Evolutionary conservation across 2,329 filamentous ascomycete species (phyloP), one percentile per base, ranked within the genome.

Genomic region (Bipolaris bicolor): DNA sequence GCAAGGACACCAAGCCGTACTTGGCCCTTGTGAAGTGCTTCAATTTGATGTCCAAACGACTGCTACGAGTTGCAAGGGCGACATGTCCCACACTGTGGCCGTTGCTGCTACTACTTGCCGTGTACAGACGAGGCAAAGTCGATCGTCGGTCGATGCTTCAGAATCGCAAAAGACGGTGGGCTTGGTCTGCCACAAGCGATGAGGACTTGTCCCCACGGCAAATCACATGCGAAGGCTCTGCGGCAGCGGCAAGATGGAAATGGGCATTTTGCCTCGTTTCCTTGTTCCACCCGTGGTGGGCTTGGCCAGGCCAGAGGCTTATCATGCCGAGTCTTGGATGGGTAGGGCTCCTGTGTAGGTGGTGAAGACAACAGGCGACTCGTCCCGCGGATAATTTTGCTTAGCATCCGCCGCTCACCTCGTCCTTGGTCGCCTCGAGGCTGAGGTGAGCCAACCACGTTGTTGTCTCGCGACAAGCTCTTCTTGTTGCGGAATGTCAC

Each of bases 311-410:
- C 33, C 20, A 24, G 49, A 53, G 56, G 53, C 51, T 54, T 53
- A 39, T 52, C 13, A 22, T 18, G 33, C 40, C 46, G 39, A 43
- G 40, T n/a, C 40, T 26, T n/a, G 13, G 22, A n/a, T 43, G 40
- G 20, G 40, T 26, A 24, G 7, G 22, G 22, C 45, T 33, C 2
- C 20, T 20, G 20, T 20, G 20, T 20, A 24, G 46, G 41, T 45
- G 16, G 33, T 49, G 44, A 49, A 22, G 22, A 44, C 33, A 44
- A 40, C 45, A 53, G 36, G 50, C 41, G 61, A 62, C 51, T 64
- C 54, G 51, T 62, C 51, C 54, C 59, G 52, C 59, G 61, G 61
- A 56, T 55, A 54, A 56, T 52, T 36, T 40, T 37, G 13, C 43
- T 55, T 43, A 52, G 40, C 49, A 54, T 58, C 61, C 59, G 59